Percentiles rank a stretch among this genome's conserved stretches.
Conservation (phyloP, 768 basidiomycete genomes). For the Tylopilus plumbeoviolaceoides region DNA sequence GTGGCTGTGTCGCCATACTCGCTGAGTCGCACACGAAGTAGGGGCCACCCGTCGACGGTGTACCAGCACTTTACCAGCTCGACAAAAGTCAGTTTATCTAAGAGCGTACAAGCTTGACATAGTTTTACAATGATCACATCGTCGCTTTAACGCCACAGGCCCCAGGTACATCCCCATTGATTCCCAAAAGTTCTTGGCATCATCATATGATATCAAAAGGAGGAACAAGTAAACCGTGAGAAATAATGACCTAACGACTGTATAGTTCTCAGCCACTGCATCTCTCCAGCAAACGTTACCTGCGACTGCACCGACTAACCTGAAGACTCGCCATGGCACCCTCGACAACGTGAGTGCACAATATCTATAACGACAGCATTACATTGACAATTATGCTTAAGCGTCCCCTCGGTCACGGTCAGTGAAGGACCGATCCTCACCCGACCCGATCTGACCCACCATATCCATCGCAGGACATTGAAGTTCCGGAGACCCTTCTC, state of each 20-base stretch:
- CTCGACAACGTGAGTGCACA: conserved; percentile 48
- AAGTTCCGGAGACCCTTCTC: conserved; percentile 99
- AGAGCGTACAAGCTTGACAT: too few relatives aligned
- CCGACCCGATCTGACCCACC: conserved; percentile 11
- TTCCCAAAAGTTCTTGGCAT: too few relatives aligned
- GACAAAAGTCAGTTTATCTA: too few relatives aligned
- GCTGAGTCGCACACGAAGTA: too few relatives aligned
- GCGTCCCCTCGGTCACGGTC: conserved; percentile 48
- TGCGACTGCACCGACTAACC: conserved; percentile 20
- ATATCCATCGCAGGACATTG: conserved; percentile 58
- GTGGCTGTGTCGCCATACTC: too few relatives aligned
- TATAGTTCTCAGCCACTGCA: conserved; percentile 40
- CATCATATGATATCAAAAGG: too few relatives aligned
- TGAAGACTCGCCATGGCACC: conserved; percentile 45
- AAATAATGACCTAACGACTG: conserved; percentile 29
- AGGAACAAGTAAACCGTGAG: conserved; percentile 13
- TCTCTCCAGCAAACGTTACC: conserved; percentile 7
- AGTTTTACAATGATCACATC: too few relatives aligned
- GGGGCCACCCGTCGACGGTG: too few relatives aligned
- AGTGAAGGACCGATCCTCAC: conserved; percentile 18
- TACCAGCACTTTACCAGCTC: too few relatives aligned
- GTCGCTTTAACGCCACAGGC: too few relatives aligned
- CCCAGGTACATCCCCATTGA: too few relatives aligned
- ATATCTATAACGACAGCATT: background rate
- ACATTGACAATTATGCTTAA: conserved; percentile 13